A percentile compares a stretch with the other conserved stretches of the same genome.
phyloP scores from a whole-genome alignment of 495 filamentous ascomycete genomes.

The Astrocystis sublimbata region DNA sequence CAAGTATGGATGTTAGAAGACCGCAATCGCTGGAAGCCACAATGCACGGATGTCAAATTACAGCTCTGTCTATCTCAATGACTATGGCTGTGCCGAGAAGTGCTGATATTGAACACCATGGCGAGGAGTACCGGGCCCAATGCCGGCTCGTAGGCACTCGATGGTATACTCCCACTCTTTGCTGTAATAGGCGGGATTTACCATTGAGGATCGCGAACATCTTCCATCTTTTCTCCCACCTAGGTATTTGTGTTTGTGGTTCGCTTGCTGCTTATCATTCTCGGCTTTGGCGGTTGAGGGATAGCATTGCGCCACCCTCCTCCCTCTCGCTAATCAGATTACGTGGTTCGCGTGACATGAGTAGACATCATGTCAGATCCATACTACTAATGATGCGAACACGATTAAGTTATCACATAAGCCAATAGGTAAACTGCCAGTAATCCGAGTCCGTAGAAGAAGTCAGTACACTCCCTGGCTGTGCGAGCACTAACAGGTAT shows the following conservation, averaged over 20 bases:
- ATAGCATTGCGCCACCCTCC: too few relatives aligned
- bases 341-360: slow-evolving; percentile 1
- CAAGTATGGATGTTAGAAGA: background rate
- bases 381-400: background rate
- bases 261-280: background rate
- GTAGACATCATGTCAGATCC: background rate
- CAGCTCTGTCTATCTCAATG: slow-evolving; percentile 79
- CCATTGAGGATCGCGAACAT: slow-evolving; percentile 35
- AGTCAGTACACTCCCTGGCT: too few relatives aligned
- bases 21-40: too few relatives aligned
- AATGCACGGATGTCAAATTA: slow-evolving; percentile 99
- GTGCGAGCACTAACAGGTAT: too few relatives aligned
- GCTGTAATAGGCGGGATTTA: slow-evolving; percentile 18
- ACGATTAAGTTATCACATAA: background rate
- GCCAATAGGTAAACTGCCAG: background rate
- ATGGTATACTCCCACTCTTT: slow-evolving; percentile 23
- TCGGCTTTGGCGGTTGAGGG: background rate
- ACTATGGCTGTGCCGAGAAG: slow-evolving; percentile 91
- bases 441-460: background rate
- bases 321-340: background rate
- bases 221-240: background rate
- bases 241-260: background rate
- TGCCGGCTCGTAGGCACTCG: slow-evolving; percentile 31
- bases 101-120: slow-evolving; percentile 55
- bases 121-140: slow-evolving; percentile 38